These are phyloP conservation scores for Malassezia vespertilionis DNA, from an alignment of 1,284 basidiomycete species.

Conservation along the genomic window DNA sequence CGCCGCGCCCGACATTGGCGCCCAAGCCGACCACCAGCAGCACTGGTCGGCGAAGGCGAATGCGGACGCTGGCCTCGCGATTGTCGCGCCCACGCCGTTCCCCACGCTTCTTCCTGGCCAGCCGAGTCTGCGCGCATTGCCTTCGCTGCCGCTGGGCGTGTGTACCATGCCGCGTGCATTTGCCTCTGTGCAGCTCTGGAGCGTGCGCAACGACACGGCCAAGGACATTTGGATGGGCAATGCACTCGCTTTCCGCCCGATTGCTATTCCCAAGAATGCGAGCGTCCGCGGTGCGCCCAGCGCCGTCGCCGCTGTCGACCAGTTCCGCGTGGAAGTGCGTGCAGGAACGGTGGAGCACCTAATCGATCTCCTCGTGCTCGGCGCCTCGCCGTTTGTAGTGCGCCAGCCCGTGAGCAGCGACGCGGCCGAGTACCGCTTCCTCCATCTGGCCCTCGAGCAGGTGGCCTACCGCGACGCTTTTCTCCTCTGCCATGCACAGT, in stretches of 20 bases:
- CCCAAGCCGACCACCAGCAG: too few relatives aligned
- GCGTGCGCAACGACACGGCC: neutral
- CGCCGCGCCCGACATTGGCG: neutral
- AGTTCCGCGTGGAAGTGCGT: constrained; percentile 10
- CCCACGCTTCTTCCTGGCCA: constrained; percentile 2
- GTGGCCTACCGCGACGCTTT: constrained; percentile 29
- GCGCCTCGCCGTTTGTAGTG: constrained; percentile 31
- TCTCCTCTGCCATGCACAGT: constrained; percentile 33
- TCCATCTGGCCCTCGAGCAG: constrained; percentile 31
- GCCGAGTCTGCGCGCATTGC: neutral
- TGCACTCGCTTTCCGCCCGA: neutral
- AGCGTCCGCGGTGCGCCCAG: too few relatives aligned
- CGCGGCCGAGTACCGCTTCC: constrained; percentile 15
- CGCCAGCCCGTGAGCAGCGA: constrained; percentile 12
- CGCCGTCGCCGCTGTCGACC: neutral
- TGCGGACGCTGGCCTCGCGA: neutral
- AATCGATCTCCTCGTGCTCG: constrained; percentile 43
- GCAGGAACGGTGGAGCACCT: constrained; percentile 31
- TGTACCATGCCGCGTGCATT: neutral
- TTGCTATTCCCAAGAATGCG: too few relatives aligned
- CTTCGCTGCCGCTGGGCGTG: neutral
- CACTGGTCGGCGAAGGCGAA: neutral
- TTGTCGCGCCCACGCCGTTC: constrained; percentile 3
- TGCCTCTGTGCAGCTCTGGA: neutral
- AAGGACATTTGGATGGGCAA: neutral